Percentiles rank a stretch among this genome's conserved stretches.
Evolutionary conservation across 345 rosid species (phyloP).

Genomic region (Mangifera indica): DNA sequence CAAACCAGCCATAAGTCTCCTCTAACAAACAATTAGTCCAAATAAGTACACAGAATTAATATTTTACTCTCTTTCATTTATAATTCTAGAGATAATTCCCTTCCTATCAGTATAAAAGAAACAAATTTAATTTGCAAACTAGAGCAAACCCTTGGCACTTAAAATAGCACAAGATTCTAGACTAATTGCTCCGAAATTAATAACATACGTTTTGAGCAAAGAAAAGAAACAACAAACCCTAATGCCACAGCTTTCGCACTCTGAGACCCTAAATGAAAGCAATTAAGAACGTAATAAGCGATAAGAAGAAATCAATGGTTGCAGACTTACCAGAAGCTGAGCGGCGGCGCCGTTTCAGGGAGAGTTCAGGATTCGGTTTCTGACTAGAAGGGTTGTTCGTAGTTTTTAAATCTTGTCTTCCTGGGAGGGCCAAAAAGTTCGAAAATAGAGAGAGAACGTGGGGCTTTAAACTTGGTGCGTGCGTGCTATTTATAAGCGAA

Average conservation of each 20-base stretch:
- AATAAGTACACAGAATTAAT: not conserved
- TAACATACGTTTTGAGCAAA: not conserved
- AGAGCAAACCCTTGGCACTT: not conserved
- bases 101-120: not conserved
- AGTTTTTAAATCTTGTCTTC: not conserved
- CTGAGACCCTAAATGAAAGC: not conserved
- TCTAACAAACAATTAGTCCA: not conserved
- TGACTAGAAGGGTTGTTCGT: not conserved
- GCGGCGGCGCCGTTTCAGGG: not conserved
- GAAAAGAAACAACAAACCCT: conserved; percentile 13
- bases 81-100: not conserved
- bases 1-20: not conserved
- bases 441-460: not conserved
- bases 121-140: not conserved
- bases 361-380: conserved; percentile 5
- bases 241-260: not conserved
- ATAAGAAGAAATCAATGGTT: not conserved
- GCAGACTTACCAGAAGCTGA: not conserved
- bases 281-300: not conserved
- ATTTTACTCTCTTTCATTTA: not conserved
- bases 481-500: not conserved
- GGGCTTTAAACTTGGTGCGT: not conserved
- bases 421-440: not conserved
- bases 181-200: not conserved
- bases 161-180: not conserved